Conservation (phyloP, 1,139 yeast genomes). For the Protomyces inundatus region DNA sequence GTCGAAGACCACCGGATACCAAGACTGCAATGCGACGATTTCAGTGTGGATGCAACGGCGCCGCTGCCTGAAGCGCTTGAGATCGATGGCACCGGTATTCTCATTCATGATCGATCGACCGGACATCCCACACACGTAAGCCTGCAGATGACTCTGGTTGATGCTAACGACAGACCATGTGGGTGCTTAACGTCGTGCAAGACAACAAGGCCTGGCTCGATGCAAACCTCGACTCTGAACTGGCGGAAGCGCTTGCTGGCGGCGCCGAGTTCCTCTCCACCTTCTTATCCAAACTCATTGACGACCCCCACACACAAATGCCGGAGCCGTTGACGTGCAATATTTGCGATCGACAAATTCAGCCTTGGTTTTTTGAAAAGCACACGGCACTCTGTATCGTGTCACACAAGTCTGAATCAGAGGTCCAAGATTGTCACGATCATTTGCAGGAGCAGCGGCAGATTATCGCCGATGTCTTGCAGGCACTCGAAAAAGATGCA, state of each 20-base stretch:
- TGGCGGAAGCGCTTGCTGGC: conserved; percentile 73
- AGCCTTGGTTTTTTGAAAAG: conserved; percentile 93
- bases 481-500: conserved; percentile 35
- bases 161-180: conserved; percentile 7
- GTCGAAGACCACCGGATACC: background rate
- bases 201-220: background rate
- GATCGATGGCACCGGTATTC: conserved; percentile 91
- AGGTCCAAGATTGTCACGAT: conserved; percentile 74
- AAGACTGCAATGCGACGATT: conserved; percentile 20
- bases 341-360: conserved; percentile 85
- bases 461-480: conserved; percentile 48
- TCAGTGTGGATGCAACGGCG: background rate
- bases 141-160: background rate
- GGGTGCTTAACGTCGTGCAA: conserved; percentile 15
- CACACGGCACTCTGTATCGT: conserved; percentile 84
- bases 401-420: conserved; percentile 78
- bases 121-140: conserved; percentile 57
- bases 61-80: conserved; percentile 41
- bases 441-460: conserved; percentile 65
- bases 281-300: conserved; percentile 60
- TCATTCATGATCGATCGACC: conserved; percentile 62
- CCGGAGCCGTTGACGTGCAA: conserved; percentile 80
- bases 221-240: conserved; percentile 53
- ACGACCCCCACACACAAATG: conserved; percentile 51
- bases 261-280: conserved; percentile 81